Base-by-base conservation (phyloP, 371 early-diverging fungal genomes). In the Basidiobolus meristosporus region DNA sequence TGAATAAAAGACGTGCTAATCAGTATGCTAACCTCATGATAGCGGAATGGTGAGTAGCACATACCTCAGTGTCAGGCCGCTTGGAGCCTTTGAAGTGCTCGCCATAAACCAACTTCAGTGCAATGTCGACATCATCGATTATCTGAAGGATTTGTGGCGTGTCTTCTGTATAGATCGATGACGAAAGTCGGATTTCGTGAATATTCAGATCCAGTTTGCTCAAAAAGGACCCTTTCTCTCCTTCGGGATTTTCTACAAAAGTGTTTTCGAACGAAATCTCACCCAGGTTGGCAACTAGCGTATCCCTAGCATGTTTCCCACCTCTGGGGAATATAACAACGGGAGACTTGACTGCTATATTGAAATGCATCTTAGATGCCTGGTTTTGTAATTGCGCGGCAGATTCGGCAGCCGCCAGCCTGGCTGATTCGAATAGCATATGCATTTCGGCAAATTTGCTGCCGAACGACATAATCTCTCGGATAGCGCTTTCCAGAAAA, bases 391-490 rank as follows among this genome's bases (percentile, higher is more conserved):
- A 59, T 38, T 82, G 77, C 21, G 72, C 66, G 2, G 88, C 86
- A 22, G 75, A 70, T 40, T 86, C 73, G 0, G 73, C 65, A 1
- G 91, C 90, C 3, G 87, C 84, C 18, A 62, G 59, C 5, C 92
- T 62, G 1, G 95, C 95, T 4, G 75, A 60, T 44, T 95, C 95
- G 45, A 84, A 78, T 1, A 90, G 57, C 11, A 66, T 62, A 39
- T 90, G 84, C 90, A 95, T 89, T 31, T 71, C 65, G 1, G 82
- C 68, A 57, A 97, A 86, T 47, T 80, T 66, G 38, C 63, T 66
- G 4, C 80, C 69, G 48, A 70, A 89, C 17, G 50, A 58, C 42
- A 72, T 47, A 82, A 45, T 23, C 56, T 57, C 36, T 44, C 45
- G 17, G 78, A 55, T 11, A 75, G 60, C 16, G 71, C 60, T 44